Evolutionary conservation across 2,329 filamentous ascomycete species (phyloP), one percentile per base, ranked within the genome.

Genomic region (Metarhizium rileyi): DNA sequence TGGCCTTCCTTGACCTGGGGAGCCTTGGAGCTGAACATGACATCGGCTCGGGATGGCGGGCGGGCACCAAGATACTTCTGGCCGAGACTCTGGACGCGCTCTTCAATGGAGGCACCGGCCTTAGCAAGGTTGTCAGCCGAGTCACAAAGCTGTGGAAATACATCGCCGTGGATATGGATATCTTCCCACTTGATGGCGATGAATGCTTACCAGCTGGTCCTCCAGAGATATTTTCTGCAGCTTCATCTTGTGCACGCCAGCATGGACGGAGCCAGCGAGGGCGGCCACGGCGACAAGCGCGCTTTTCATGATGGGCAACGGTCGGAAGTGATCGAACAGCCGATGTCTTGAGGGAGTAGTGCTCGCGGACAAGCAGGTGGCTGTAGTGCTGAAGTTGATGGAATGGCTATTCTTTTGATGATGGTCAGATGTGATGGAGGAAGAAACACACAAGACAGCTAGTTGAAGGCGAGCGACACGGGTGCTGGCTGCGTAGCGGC

Each of bases 1-100:
- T 97, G 91, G 52, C 80, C 78, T 56, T 70, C 75, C 56, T 86
- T 78, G 50, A 75, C 70, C 58, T 84, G 75, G 63, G 87, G 71
- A 47, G 83, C 78, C 50, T 82, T 79, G 59, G 86, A 80, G 66
- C 83, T 84, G 77, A 95, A 94, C 69, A 94, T 83, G 67, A 84
- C 81, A 58, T 90, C 80, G 63, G 77, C 72, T 60, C 89, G 85
- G 56, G 70, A 69, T 57, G 84, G 73, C 44, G 86, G 84, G 59
- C 86, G 83, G 51, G 59, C 55, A 57, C 90, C 90, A 81, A 97
- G 86, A 77, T 96, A 96, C 80, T 97, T 98, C 77, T 97, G 91
- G 56, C 87, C 83, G 53, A 98, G 82, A 55, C 84, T 81, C 67
- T 84, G 82, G 59, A 89, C 78, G 64, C 97, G 91, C 54, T 83